phyloP scores from a whole-genome alignment of 441 rosid species.

The Euphorbia corollata region DNA sequence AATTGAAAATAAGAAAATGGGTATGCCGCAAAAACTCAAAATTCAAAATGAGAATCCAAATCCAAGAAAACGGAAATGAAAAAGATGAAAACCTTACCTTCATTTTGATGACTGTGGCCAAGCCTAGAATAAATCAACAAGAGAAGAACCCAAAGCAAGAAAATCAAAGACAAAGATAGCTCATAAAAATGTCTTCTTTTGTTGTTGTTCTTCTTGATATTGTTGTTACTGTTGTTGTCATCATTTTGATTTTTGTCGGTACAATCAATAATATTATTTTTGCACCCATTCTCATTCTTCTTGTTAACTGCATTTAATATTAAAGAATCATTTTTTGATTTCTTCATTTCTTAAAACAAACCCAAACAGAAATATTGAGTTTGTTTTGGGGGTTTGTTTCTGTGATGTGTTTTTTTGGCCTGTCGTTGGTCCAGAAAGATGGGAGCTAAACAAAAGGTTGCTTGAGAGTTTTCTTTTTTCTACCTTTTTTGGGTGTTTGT shows the following conservation, averaged over 20 bases:
- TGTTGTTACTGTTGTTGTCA: slow-evolving; percentile 7
- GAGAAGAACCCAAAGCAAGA: slow-evolving; percentile 56
- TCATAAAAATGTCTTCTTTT: slow-evolving; percentile 31
- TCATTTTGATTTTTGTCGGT: slow-evolving; percentile 1
- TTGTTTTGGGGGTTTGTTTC: not conserved
- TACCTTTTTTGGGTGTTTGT: not conserved
- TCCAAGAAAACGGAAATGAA: not conserved
- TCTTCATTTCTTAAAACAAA: slow-evolving; percentile 34
- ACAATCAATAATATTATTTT: slow-evolving; percentile 15
- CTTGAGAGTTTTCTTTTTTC: not conserved
- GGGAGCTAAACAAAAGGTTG: slow-evolving; percentile 6
- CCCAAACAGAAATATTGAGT: not conserved
- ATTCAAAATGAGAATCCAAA: not conserved
- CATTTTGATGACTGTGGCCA: slow-evolving; percentile 49
- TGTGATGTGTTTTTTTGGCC: not conserved
- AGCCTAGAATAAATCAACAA: slow-evolving; percentile 48
- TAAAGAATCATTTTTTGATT: slow-evolving; percentile 24
- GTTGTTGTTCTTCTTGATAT: slow-evolving; percentile 8
- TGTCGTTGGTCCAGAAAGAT: slow-evolving; percentile 2
- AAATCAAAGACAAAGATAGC: slow-evolving; percentile 48
- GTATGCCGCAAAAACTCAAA: too few species aligned
- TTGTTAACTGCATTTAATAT: slow-evolving; percentile 21
- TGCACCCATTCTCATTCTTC: not conserved
- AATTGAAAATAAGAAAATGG: too few species aligned
- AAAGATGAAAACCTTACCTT: slow-evolving; percentile 31